Percentiles rank a stretch among this genome's conserved stretches.
These are phyloP conservation scores for Dentiscutata heterogama DNA, from an alignment of 371 early-diverging fungal genomes.

Conservation along the genomic window DNA sequence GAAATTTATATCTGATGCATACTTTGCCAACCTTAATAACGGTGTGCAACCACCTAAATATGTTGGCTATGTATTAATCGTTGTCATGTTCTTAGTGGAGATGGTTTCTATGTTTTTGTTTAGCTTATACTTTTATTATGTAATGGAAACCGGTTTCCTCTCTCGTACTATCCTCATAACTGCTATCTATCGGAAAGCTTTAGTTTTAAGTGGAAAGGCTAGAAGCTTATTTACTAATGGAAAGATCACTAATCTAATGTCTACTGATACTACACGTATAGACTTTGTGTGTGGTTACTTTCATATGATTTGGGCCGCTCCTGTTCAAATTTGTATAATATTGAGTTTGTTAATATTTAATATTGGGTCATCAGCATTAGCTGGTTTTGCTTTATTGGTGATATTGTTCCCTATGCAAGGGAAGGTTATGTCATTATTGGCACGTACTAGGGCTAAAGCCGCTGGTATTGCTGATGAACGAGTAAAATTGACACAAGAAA, in stretches of 20 bases:
- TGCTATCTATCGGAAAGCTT: conserved; percentile 67
- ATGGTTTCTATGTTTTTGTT: conserved; percentile 47
- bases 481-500: conserved; percentile 57
- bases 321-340: conserved; percentile 59
- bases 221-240: conserved; percentile 67
- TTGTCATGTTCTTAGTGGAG: conserved; percentile 53
- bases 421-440: conserved; percentile 50
- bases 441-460: conserved; percentile 53
- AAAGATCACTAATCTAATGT: conserved; percentile 77
- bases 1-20: not conserved
- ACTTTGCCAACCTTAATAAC: not conserved
- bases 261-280: conserved; percentile 71
- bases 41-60: not conserved
- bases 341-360: conserved; percentile 59
- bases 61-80: conserved; percentile 50
- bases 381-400: conserved; percentile 62
- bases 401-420: conserved; percentile 52
- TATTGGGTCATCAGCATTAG: conserved; percentile 65
- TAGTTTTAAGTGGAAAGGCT: conserved; percentile 42
- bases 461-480: conserved; percentile 53
- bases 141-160: conserved; percentile 57
- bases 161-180: conserved; percentile 64
- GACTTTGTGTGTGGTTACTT: conserved; percentile 58
- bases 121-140: conserved; percentile 54
- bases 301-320: conserved; percentile 60